phyloP scores from a whole-genome alignment of 176 grass and related monocot species.

The Cenchrus americanus region DNA sequence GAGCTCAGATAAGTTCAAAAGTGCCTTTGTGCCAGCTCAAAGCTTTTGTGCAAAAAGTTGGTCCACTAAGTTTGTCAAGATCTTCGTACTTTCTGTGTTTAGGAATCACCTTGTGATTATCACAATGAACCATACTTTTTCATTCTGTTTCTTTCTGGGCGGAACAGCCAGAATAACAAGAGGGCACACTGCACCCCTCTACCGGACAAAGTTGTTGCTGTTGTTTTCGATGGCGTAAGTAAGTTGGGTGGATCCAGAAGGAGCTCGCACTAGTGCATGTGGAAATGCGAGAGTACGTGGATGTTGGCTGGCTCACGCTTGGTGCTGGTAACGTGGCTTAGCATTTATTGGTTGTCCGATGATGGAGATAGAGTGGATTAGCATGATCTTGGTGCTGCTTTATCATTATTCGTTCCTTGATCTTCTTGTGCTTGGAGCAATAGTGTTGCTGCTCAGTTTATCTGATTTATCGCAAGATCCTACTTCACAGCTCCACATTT shows the following conservation, averaged over 20 bases:
- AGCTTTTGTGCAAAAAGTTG: constrained; percentile 3
- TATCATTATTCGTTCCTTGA: neutral
- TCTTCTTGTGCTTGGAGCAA: constrained; percentile 4
- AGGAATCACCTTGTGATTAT: neutral
- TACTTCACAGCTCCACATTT: neutral
- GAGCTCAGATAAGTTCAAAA: constrained; percentile 3
- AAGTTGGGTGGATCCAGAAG: neutral
- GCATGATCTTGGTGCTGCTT: neutral
- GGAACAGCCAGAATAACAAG: neutral
- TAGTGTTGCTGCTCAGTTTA: neutral
- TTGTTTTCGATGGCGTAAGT: neutral
- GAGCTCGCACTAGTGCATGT: neutral
- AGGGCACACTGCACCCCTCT: neutral
- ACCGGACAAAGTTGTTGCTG: neutral
- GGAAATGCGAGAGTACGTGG: constrained; percentile 1
- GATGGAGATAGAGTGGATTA: neutral
- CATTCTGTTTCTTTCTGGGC: neutral
- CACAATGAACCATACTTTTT: neutral
- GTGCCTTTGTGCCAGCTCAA: constrained; percentile 16
- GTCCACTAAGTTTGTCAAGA: neutral
- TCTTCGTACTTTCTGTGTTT: neutral
- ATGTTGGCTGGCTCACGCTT: neutral
- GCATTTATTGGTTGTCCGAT: neutral
- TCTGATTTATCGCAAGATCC: neutral
- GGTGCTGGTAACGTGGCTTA: neutral